Percentiles rank a stretch among this genome's conserved stretches.
These are phyloP conservation scores for Aspergillus kassunensis DNA, from an alignment of 495 filamentous ascomycete species.

Conservation along the genomic window DNA sequence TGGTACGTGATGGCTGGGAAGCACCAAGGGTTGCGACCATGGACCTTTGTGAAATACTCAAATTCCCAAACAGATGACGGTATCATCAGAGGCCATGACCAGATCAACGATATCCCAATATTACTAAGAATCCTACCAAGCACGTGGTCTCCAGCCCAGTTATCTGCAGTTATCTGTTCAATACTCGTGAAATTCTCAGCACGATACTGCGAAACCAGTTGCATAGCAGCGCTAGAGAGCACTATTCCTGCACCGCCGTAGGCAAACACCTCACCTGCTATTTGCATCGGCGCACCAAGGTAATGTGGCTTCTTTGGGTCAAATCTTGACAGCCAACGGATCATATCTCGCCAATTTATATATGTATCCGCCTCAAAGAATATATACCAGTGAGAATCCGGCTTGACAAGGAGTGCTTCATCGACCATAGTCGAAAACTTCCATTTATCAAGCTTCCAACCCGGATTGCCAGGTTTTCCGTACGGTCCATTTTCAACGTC, in stretches of 20 bases:
- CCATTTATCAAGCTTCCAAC: slow-evolving; percentile 49
- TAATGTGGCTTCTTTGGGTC: slow-evolving; percentile 45
- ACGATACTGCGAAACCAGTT: slow-evolving; percentile 30
- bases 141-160: slow-evolving; percentile 49
- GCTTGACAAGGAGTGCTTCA: slow-evolving; percentile 33
- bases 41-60: slow-evolving; percentile 37
- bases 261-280: slow-evolving; percentile 44
- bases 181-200: slow-evolving; percentile 31
- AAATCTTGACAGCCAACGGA: slow-evolving; percentile 45
- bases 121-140: slow-evolving; percentile 46
- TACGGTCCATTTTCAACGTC: slow-evolving; percentile 34
- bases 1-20: slow-evolving; percentile 47
- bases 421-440: slow-evolving; percentile 46
- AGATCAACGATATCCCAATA: slow-evolving; percentile 34
- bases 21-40: slow-evolving; percentile 45
- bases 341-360: slow-evolving; percentile 52
- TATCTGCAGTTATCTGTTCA: slow-evolving; percentile 29
- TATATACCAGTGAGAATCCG: slow-evolving; percentile 55
- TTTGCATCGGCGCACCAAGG: slow-evolving; percentile 47
- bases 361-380: slow-evolving; percentile 61
- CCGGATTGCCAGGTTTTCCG: slow-evolving; percentile 34
- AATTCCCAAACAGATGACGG: slow-evolving; percentile 30
- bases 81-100: slow-evolving; percentile 41
- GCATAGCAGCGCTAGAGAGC: slow-evolving; percentile 48
- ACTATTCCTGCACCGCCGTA: slow-evolving; percentile 61